phyloP scores from a whole-genome alignment of 1,139 yeast species.

The Geotrichum restrictum region DNA sequence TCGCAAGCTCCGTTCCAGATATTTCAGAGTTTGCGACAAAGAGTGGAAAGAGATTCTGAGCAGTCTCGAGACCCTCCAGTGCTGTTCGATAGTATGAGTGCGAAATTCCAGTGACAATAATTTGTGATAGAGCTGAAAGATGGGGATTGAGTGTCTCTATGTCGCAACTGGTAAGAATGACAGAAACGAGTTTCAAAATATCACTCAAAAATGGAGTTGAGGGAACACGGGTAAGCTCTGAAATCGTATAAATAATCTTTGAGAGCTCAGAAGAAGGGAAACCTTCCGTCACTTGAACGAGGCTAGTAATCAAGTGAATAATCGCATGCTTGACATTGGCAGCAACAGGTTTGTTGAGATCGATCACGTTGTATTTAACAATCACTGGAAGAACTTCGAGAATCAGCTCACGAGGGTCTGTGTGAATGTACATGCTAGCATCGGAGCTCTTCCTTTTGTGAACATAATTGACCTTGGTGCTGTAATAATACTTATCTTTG shows the following conservation, averaged over 20 bases:
- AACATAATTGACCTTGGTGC: conserved; percentile 28
- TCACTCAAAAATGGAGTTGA: conserved; percentile 22
- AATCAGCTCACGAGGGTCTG: conserved; percentile 30
- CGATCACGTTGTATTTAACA: conserved; percentile 25
- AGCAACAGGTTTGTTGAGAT: conserved; percentile 23
- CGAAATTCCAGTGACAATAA: conserved; percentile 46
- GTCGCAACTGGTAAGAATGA: conserved; percentile 23
- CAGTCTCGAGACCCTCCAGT: conserved; percentile 49
- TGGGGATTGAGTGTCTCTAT: conserved; percentile 26
- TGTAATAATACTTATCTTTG: conserved; percentile 30
- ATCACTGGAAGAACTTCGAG: conserved; percentile 25
- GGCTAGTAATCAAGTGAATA: conserved; percentile 22
- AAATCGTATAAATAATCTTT: conserved; percentile 17
- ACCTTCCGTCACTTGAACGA: conserved; percentile 23
- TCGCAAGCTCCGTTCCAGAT: conserved; percentile 23
- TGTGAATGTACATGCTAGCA: conserved; percentile 33
- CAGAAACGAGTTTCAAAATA: conserved; percentile 26
- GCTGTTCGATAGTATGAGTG: conserved; percentile 51
- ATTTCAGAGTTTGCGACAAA: background rate
- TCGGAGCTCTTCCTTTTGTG: conserved; percentile 38
- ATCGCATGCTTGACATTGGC: conserved; percentile 24
- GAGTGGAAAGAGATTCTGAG: conserved; percentile 14
- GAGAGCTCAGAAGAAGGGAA: conserved; percentile 20
- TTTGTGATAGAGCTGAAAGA: conserved; percentile 35
- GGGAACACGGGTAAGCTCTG: conserved; percentile 14